Conservation (phyloP, 306 rosid species). For the Inga oerstediana region DNA sequence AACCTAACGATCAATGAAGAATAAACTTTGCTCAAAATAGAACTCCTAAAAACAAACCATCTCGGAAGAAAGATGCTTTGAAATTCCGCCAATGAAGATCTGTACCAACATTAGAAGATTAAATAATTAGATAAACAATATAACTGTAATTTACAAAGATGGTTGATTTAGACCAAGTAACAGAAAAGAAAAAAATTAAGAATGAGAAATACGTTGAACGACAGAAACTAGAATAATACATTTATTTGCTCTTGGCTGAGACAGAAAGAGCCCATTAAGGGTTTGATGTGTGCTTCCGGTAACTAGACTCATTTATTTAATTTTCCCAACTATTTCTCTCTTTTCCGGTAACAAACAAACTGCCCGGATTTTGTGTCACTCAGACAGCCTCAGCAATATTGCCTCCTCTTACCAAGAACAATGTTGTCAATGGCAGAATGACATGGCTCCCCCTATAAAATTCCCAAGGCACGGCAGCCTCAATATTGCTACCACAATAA, state of each 20-base stretch:
- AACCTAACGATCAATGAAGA: not conserved
- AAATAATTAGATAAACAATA: slow-evolving; percentile 21
- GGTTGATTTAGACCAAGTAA: not conserved
- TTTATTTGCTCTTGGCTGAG: not conserved
- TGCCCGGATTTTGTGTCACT: not conserved
- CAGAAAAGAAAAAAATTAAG: not conserved
- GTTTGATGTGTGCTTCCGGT: not conserved
- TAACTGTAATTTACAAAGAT: not conserved
- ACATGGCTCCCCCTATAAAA: not conserved
- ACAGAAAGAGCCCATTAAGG: not conserved
- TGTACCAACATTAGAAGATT: slow-evolving; percentile 41
- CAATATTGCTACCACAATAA: not conserved
- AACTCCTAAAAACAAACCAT: slow-evolving; percentile 58
- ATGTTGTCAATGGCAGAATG: not conserved
- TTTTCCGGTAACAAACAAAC: not conserved
- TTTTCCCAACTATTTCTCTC: not conserved
- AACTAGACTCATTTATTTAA: not conserved
- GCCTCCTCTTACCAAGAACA: not conserved
- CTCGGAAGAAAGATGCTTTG: slow-evolving; percentile 67
- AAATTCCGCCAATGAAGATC: slow-evolving; percentile 92
- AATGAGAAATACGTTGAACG: not conserved
- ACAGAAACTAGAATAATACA: not conserved
- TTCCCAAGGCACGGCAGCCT: not conserved
- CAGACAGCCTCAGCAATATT: not conserved
- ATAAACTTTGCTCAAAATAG: slow-evolving; percentile 5